Percentiles rank a stretch among this genome's conserved stretches.
Conservation (phyloP, 2,329 filamentous ascomycete genomes). For the Xylaria multiplex region DNA sequence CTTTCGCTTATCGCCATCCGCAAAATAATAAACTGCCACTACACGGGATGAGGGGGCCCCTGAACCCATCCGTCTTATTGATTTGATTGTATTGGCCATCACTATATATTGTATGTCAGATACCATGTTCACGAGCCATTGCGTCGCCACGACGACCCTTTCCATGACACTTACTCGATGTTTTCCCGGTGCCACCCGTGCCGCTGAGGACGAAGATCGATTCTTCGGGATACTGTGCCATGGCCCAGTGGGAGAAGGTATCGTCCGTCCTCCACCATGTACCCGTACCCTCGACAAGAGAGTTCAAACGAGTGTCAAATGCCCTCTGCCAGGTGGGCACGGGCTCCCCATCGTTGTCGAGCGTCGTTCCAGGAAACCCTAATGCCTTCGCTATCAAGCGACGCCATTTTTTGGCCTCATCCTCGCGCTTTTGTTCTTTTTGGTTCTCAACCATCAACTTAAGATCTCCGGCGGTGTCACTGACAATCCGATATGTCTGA, state of each 20-base stretch:
- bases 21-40: slow-evolving; percentile 47
- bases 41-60: slow-evolving; percentile 42
- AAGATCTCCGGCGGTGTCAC: slow-evolving; percentile 47
- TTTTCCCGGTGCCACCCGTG: slow-evolving; percentile 48
- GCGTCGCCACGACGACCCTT: too few species aligned
- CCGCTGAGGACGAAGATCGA: slow-evolving; percentile 46
- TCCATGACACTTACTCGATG: slow-evolving; percentile 40
- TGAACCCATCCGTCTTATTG: slow-evolving; percentile 41
- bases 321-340: slow-evolving; percentile 47
- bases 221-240: slow-evolving; percentile 36
- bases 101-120: slow-evolving; percentile 27
- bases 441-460: slow-evolving; percentile 47
- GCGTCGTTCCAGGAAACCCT: slow-evolving; percentile 44
- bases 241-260: slow-evolving; percentile 42
- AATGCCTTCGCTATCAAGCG: slow-evolving; percentile 45
- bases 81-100: slow-evolving; percentile 47
- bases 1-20: slow-evolving; percentile 47
- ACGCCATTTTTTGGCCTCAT: slow-evolving; percentile 49
- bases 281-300: slow-evolving; percentile 47
- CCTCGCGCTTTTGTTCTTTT: slow-evolving; percentile 47
- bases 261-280: slow-evolving; percentile 44
- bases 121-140: background rate
- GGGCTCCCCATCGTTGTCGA: slow-evolving; percentile 47
- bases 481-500: slow-evolving; percentile 50
- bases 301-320: slow-evolving; percentile 47